Evolutionary conservation across 2,329 filamentous ascomycete species (phyloP), one percentile per base, ranked within the genome.

Genomic region (Venturia carpophila): DNA sequence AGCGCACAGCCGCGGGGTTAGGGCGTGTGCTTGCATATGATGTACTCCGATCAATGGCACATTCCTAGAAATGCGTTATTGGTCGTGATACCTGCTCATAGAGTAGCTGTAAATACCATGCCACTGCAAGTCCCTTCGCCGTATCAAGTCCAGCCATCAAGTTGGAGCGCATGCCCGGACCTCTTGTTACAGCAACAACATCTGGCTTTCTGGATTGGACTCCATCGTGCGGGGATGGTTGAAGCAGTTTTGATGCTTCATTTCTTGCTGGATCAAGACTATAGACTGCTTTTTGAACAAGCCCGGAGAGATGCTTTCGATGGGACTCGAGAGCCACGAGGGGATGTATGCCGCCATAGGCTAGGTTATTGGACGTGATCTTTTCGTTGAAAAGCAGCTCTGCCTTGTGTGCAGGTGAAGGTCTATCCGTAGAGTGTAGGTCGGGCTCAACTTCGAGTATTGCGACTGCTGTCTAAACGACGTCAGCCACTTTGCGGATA

Each of bases 1-100:
- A 41, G 80, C 77, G 4, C 88, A 87, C 52, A 99, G 83, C 11
- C 91, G 83, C 19, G 93, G 90, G 21, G 94, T 97, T 68, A 99
- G 78, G 21, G 94, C 89, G 75, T 99, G 94, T 13, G 92, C 94
- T 74, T 97, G 92, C 94, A 99, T 97, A 75, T 99, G 94, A 75
- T 99, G 90, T 0, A 97, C 90, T 0, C 87, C 94, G 0, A 97
- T 75, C 41, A 97, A 79, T 3, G 93, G 92, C 45, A 92, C 83
- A 68, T 86, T 83, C 52, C 52, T 58, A 21, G 21, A 58, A 52
- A 27, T 11, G 21, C 21, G 47, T 10, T 21, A 52, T 52, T 52
- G 24, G 27, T n/a, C 21, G 52, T 58, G 52, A 13, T 17, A 56
- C 1, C 21, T n/a, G 5, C 30, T 34, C 17, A 27, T 9, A 24